Conservation (phyloP, 1,284 basidiomycete species). For the Ceratobasidium sp. region DNA sequence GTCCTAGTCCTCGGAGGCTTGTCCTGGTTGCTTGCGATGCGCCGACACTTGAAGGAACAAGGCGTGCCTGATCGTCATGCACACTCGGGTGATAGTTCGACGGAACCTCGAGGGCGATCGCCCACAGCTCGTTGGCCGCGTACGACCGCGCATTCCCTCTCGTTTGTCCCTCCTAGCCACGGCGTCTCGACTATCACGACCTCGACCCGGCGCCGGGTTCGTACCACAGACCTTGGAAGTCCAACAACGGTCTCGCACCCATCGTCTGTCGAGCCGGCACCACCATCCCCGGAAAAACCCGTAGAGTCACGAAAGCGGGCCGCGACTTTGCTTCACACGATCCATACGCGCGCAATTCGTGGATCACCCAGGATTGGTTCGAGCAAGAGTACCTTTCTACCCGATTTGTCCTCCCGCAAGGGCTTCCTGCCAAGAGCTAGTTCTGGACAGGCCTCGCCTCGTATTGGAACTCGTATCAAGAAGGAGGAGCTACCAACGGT, state of each 20-base stretch:
- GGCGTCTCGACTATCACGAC: background rate
- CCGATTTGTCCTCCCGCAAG: slow-evolving; percentile 4
- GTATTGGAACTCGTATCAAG: background rate
- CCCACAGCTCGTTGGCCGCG: slow-evolving; percentile 19
- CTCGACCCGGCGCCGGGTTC: slow-evolving; percentile 28
- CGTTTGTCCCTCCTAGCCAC: background rate
- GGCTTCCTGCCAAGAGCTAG: background rate
- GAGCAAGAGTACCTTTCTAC: background rate
- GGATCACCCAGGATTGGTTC: slow-evolving; percentile 27
- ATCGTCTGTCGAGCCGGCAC: background rate
- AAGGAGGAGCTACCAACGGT: background rate
- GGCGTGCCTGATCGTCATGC: background rate
- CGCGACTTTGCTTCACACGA: slow-evolving; percentile 29
- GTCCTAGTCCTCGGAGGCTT: slow-evolving; percentile 20
- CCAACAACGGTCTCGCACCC: background rate
- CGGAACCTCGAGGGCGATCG: slow-evolving; percentile 9
- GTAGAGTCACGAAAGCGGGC: slow-evolving; percentile 21
- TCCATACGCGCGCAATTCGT: slow-evolving; percentile 32
- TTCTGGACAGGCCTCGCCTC: slow-evolving; percentile 1
- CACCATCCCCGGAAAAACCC: slow-evolving; percentile 2
- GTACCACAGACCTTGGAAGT: slow-evolving; percentile 18
- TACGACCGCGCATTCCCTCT: background rate
- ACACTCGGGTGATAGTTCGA: background rate
- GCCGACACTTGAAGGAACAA: slow-evolving; percentile 13
- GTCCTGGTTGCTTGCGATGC: slow-evolving; percentile 22